A percentile compares a stretch with the other conserved stretches of the same genome.
phyloP scores from a whole-genome alignment of 192 early-diverging fungal species.

The Coemansia sp. region DNA sequence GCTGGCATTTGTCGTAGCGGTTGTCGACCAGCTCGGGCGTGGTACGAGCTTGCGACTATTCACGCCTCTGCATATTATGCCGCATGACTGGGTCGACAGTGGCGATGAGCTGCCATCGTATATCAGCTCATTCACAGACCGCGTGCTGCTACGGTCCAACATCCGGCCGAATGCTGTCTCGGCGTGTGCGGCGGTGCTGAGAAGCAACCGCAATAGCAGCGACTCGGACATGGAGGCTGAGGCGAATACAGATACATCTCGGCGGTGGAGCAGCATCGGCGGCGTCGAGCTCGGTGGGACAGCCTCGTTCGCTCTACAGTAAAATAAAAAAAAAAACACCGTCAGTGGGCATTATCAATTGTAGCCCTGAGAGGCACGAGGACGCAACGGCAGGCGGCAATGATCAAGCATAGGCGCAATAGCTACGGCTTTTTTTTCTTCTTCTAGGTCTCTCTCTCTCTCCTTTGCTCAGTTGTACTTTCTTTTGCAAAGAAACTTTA shows the following conservation, averaged over 20 bases:
- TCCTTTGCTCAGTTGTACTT: too few relatives aligned
- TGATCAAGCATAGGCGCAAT: neutral
- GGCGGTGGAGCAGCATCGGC: constrained; percentile 3
- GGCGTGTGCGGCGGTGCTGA: neutral
- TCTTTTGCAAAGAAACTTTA: neutral
- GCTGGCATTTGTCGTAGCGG: constrained; percentile 51
- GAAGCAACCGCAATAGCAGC: neutral
- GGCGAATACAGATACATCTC: neutral
- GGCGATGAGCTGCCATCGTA: constrained; percentile 47
- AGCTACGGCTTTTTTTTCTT: neutral
- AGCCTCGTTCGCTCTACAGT: neutral
- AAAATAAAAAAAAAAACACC: neutral
- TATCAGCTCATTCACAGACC: constrained; percentile 41
- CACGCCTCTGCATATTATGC: constrained; percentile 55
- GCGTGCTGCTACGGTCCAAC: constrained; percentile 32
- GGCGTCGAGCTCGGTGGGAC: neutral
- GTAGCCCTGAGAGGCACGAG: neutral
- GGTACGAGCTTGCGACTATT: constrained; percentile 53
- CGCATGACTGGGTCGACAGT: constrained; percentile 30
- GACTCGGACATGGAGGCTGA: neutral
- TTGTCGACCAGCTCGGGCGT: constrained; percentile 44
- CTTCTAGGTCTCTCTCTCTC: neutral
- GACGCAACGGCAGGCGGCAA: neutral
- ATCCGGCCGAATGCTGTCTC: neutral
- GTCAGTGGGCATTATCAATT: neutral